Evolutionary conservation across 2,329 filamentous ascomycete species (phyloP), one percentile per base, ranked within the genome.

Genomic region (Polytolypa hystricis): DNA sequence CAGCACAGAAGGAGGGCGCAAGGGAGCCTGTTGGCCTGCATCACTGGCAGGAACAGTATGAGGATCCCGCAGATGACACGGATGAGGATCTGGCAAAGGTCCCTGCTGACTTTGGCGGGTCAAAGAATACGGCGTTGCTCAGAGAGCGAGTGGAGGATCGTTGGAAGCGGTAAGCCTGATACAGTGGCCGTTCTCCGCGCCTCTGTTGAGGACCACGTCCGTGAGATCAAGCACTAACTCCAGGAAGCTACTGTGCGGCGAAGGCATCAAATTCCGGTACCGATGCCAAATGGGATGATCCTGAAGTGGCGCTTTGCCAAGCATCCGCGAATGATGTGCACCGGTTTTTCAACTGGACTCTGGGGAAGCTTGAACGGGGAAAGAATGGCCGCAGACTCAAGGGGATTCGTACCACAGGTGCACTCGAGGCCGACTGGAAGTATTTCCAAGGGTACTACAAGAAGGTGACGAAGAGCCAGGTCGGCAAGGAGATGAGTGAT

Each of bases 361-460:
- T 45, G 7, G 31, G 23, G 28, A 48, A 45, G 37, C 41, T 51
- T n/a, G 18, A 47, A 29, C 40, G 43, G 32, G 38, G 35, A 28
- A 33, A 30, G 2, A 32, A 45, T 30, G 30, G 37, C 23, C 33
- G 35, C 30, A 29, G 26, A 20, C 28, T 46, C 12, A 46, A 44
- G 37, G 39, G 41, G 30, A 45, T 42, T 26, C 40, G 23, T 30
- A 46, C 45, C 20, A 41, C 39, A 6, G 47, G 44, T 19, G 8
- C 42, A 7, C 37, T 52, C 14, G 10, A 49, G 23, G 37, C 23
- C 10, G 39, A 52, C 38, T 52, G 32, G 42, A 51, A 51, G 32
- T 44, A 46, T 35, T 48, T 52, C 18, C 36, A 31, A 34, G 19
- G 36, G 18, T 48, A 51, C 33, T 52, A 52, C 19, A 37, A 31